Percentiles rank a stretch among this genome's conserved stretches.
phyloP scores from a whole-genome alignment of 2,329 filamentous ascomycete genomes.

The Lecanicillium sp. region DNA sequence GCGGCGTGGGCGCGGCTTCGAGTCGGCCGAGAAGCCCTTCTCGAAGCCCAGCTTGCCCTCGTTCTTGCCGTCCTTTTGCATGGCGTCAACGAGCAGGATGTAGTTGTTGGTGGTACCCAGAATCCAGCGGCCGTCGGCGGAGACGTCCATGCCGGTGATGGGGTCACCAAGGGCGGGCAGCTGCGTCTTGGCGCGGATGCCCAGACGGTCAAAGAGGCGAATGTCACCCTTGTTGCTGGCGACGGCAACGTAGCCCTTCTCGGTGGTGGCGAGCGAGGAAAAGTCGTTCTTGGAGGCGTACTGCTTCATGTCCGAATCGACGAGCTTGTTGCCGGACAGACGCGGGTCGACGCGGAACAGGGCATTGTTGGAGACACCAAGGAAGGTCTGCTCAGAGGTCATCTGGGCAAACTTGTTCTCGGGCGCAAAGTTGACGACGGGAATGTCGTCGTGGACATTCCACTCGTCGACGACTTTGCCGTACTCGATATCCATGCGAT shows the following conservation, averaged over 20 bases:
- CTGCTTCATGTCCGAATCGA: slow-evolving; percentile 89
- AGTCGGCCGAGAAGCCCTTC: slow-evolving; percentile 83
- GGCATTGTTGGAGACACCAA: slow-evolving; percentile 88
- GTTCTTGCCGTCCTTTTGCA: slow-evolving; percentile 91
- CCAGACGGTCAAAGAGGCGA: slow-evolving; percentile 89
- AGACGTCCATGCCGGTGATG: slow-evolving; percentile 91
- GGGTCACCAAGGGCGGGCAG: slow-evolving; percentile 92
- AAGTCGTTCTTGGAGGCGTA: slow-evolving; percentile 97
- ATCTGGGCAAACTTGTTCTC: slow-evolving; percentile 98
- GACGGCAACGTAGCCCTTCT: slow-evolving; percentile 94
- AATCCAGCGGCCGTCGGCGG: slow-evolving; percentile 92
- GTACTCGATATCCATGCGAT: slow-evolving; percentile 95
- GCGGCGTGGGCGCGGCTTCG: slow-evolving; percentile 87
- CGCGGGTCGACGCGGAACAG: slow-evolving; percentile 92
- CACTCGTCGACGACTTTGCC: slow-evolving; percentile 98
- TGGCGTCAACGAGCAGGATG: slow-evolving; percentile 82
- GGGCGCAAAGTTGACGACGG: slow-evolving; percentile 84
- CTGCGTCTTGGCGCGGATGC: slow-evolving; percentile 95
- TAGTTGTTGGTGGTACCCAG: slow-evolving; percentile 92
- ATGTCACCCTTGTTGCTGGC: slow-evolving; percentile 98
- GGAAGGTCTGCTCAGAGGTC: slow-evolving; percentile 89
- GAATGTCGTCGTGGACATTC: slow-evolving; percentile 96
- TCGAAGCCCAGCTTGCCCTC: slow-evolving; percentile 98
- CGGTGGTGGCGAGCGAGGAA: slow-evolving; percentile 86
- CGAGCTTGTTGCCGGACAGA: slow-evolving; percentile 82